Conservation (phyloP, 2,329 filamentous ascomycete genomes). For the Penicillium glabrum region DNA sequence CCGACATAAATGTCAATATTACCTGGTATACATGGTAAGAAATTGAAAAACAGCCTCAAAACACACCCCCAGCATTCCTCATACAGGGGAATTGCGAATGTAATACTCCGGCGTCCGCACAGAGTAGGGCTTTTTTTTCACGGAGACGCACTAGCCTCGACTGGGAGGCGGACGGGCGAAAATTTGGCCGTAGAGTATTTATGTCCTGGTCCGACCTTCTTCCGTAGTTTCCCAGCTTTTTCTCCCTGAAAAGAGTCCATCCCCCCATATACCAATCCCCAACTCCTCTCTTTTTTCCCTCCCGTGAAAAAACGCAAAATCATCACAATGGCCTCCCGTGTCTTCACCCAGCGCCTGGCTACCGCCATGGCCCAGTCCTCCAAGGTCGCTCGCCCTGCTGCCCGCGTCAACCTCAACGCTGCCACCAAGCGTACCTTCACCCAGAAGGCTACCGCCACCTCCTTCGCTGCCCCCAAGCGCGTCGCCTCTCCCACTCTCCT, state of each 20-base stretch:
- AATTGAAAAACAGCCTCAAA: conserved; percentile 18
- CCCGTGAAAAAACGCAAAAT: conserved; percentile 34
- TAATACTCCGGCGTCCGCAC: conserved; percentile 23
- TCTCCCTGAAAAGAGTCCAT: conserved; percentile 33
- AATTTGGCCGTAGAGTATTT: conserved; percentile 42
- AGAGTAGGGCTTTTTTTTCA: conserved; percentile 31
- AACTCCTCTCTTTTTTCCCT: conserved; percentile 25
- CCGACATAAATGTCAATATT: conserved; percentile 9
- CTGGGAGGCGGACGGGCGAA: conserved; percentile 36
- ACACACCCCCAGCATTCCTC: conserved; percentile 23
- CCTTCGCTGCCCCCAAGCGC: conserved; percentile 75
- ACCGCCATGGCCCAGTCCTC: conserved; percentile 66
- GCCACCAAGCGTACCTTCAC: conserved; percentile 71
- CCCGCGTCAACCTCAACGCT: conserved; percentile 63
- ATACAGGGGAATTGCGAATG: conserved; percentile 14
- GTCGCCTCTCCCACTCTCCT: conserved; percentile 67
- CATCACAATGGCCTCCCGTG: conserved; percentile 78
- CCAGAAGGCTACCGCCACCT: conserved; percentile 36
- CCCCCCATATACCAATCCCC: conserved; percentile 23
- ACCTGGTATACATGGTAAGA: conserved; percentile 5
- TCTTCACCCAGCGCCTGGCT: conserved; percentile 75
- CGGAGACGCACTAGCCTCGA: conserved; percentile 31
- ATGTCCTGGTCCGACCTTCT: conserved; percentile 31
- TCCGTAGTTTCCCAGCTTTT: conserved; percentile 38
- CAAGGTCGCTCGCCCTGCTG: conserved; percentile 76